A percentile compares a stretch with the other conserved stretches of the same genome.
Evolutionary conservation across 768 basidiomycete species (phyloP).

Genomic region (Tremella mesenterica): DNA sequence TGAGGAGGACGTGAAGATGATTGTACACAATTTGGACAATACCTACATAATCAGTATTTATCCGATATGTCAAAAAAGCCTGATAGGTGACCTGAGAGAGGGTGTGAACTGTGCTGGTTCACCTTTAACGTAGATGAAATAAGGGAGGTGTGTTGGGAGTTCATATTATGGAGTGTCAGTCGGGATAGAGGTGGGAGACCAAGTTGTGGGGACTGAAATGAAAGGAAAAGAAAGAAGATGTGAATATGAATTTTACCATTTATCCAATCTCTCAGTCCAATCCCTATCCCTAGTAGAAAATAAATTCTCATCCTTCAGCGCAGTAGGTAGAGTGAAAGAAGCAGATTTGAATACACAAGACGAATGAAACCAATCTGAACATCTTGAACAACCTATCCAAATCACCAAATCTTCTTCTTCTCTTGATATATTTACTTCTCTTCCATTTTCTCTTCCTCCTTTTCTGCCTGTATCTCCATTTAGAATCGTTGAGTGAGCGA

Average conservation of each 20-base stretch:
- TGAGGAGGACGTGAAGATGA: no score
- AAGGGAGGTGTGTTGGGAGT: slow-evolving; percentile 1
- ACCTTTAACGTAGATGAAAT: no score
- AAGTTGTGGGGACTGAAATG: slow-evolving; percentile 14
- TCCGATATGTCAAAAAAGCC: no score
- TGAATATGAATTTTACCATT: slow-evolving; percentile 23
- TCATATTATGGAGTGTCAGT: slow-evolving; percentile 13
- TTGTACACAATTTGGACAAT: no score
- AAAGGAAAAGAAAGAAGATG: neutral
- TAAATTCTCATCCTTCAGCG: slow-evolving; percentile 11
- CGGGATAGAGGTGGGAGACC: slow-evolving; percentile 25
- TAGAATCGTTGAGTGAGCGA: slow-evolving; percentile 75
- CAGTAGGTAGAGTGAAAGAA: slow-evolving; percentile 17
- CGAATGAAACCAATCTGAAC: slow-evolving; percentile 38
- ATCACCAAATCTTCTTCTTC: neutral
- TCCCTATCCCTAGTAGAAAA: slow-evolving; percentile 16
- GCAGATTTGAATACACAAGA: slow-evolving; percentile 20
- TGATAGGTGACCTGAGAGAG: no score
- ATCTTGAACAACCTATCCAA: slow-evolving; percentile 39
- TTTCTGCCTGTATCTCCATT: slow-evolving; percentile 80
- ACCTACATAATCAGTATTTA: no score
- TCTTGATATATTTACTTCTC: slow-evolving; percentile 33
- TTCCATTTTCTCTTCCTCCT: slow-evolving; percentile 61
- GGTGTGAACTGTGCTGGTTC: no score
- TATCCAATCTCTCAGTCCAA: slow-evolving; percentile 30